Evolutionary conservation across 1,284 basidiomycete genomes (phyloP), one percentile per base, ranked within the genome.

Genomic region (Tilletia setariae): DNA sequence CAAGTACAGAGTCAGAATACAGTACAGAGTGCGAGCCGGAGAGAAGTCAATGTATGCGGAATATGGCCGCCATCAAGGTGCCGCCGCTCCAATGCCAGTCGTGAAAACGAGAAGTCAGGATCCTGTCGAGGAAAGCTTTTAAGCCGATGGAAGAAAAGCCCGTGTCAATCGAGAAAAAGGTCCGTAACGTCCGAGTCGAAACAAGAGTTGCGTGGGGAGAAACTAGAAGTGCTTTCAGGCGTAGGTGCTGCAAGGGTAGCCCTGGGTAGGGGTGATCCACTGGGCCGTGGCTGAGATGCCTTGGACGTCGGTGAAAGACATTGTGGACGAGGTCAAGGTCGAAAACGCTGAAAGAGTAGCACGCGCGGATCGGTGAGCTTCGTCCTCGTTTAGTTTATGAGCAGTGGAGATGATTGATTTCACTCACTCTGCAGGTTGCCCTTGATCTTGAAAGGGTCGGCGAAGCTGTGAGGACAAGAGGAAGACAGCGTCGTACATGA

Each of bases 231-330:
- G n/a, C 51, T 23, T 35, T 61, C 28, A 61, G 7, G 56, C 56
- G 28, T 32, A 61, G 30, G 28, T 61, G 56, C 56, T 61, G 56
- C 56, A 61, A 19, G 56, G 56, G 16, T 61, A 35, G 23, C 56
- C 56, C 28, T 61, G 25, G n/a, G 56, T 35, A 19, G 56, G 56
- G 3, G 56, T 61, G 56, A 61, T 61, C 56, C 56, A 61, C 56
- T 61, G 13, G n/a, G 56, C 56, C 28, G 56, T 40, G 56, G 13
- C 56, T 9, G 56, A 61, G 56, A 61, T 61, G 25, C 56, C 56
- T 30, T 61, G 56, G n/a, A 30, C 56, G 28, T 61, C 32, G 28
- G 25, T 61, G 56, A 61, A 61, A 11, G 56, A 61, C 56, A 61
- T 1, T 16, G 25, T 32, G 28, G 56, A 61, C 25, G 56, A 61